Evolutionary conservation across 2,329 filamentous ascomycete genomes (phyloP), one percentile per base, ranked within the genome.

Genomic region (Cadophora sp.): DNA sequence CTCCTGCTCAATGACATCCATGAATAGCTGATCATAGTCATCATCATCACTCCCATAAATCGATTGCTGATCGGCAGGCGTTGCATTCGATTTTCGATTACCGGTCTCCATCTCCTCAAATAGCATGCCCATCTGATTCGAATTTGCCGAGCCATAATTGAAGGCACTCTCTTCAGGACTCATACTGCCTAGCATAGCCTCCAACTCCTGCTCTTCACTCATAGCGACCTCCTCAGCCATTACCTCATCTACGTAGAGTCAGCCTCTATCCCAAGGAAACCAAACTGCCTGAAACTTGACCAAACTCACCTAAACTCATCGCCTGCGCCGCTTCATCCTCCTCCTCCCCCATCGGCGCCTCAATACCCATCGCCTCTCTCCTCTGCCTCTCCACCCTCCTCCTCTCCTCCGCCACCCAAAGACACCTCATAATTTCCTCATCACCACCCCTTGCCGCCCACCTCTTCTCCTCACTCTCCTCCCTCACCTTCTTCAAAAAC

Each of bases 401-500:
- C 55, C 75, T 77, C 72, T 79, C 76, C 63, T 81, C 80, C 9
- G 77, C 76, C 48, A 81, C 71, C 75, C 79, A 81, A 56, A 81
- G 77, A 56, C 76, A 73, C 62, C 80, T 73, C 77, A 81, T 77
- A 67, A 81, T 78, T 76, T 87, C 85, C 73, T 90, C 87, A 73
- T 91, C 89, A 2, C 89, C 87, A 43, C 65, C 68, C 22, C 56
- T 40, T 34, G 84, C 81, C 73, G 86, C 83, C 84, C 88, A 91
- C 26, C 81, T 80, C 73, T 81, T 85, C 31, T 91, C 87, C 51
- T 91, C 87, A 2, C 84, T 81, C 50, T 86, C 84, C 73, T 88
- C 85, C 68, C 87, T 83, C 22, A 91, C 88, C 62, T 85, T 91
- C 76, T 89, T 87, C 68, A 95, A 80, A 74, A 95, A 95, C 66